Evolutionary conservation across 202 grass and related monocot species (phyloP).

Genomic region (Cymbopogon flexuosus): DNA sequence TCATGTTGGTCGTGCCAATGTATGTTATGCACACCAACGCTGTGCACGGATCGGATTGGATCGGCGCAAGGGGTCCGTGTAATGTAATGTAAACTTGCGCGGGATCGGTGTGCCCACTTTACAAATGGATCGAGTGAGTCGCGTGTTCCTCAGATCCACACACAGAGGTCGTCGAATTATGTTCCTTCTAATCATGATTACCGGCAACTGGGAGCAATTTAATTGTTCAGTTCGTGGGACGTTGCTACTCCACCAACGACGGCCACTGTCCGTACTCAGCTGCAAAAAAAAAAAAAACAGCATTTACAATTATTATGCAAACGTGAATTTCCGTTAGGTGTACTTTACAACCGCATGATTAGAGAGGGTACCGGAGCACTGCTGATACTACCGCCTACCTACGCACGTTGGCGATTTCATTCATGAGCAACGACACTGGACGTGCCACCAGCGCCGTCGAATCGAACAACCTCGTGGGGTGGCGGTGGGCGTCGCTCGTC

Average conservation of each 20-base stretch:
- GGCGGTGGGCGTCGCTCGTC: background rate
- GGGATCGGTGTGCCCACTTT: background rate
- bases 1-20: constrained; percentile 20
- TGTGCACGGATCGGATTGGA: background rate
- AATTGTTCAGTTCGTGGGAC: background rate
- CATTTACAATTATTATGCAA: background rate
- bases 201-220: background rate
- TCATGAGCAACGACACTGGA: background rate
- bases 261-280: background rate
- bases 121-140: background rate
- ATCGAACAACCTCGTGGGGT: background rate
- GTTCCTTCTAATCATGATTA: constrained; percentile 28
- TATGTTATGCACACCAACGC: background rate
- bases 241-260: background rate
- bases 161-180: background rate
- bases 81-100: background rate
- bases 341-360: background rate
- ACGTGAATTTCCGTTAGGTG: background rate
- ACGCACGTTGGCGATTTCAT: background rate
- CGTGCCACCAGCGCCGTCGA: background rate
- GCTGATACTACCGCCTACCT: background rate
- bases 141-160: background rate
- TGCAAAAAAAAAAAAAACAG: background rate
- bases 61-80: background rate
- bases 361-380: background rate